These are phyloP conservation scores for Planoprotostelium fungivorum DNA, from an alignment of 78 protist species.

Conservation along the genomic window DNA sequence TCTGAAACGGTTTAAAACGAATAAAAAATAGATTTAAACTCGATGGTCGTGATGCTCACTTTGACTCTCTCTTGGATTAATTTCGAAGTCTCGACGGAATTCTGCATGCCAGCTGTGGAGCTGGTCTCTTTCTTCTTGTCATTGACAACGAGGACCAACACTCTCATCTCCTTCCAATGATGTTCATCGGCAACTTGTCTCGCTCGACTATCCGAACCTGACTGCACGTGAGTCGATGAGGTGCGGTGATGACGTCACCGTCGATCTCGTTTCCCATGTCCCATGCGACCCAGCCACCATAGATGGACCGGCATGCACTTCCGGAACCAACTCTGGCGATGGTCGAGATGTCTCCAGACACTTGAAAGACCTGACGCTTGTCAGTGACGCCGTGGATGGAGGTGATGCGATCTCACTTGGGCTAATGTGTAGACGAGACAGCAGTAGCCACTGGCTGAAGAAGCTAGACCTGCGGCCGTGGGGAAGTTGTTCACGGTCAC, in stretches of 20 bases:
- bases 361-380: constrained; percentile 4
- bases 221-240: neutral
- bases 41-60: neutral
- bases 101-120: constrained; percentile 95
- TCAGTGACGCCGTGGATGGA: neutral
- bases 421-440: constrained; percentile 74
- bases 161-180: constrained; percentile 91
- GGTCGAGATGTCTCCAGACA: constrained; percentile 53
- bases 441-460: constrained; percentile 95
- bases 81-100: constrained; percentile 67
- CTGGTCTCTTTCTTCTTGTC: constrained; percentile 84
- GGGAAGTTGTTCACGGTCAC: constrained; percentile 92
- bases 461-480: constrained; percentile 99
- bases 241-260: no score
- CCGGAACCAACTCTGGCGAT: constrained; percentile 95
- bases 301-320: constrained; percentile 91
- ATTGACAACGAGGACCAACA: constrained; percentile 82
- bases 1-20: no score
- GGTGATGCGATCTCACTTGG: constrained; percentile 10
- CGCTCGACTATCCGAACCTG: constrained; percentile 20
- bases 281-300: constrained; percentile 98
- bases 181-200: constrained; percentile 47
- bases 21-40: no score
- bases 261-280: constrained; percentile 67
- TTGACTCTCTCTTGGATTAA: constrained; percentile 40